Evolutionary conservation across 768 basidiomycete species (phyloP).

Genomic region (Pisolithus microcarpus): DNA sequence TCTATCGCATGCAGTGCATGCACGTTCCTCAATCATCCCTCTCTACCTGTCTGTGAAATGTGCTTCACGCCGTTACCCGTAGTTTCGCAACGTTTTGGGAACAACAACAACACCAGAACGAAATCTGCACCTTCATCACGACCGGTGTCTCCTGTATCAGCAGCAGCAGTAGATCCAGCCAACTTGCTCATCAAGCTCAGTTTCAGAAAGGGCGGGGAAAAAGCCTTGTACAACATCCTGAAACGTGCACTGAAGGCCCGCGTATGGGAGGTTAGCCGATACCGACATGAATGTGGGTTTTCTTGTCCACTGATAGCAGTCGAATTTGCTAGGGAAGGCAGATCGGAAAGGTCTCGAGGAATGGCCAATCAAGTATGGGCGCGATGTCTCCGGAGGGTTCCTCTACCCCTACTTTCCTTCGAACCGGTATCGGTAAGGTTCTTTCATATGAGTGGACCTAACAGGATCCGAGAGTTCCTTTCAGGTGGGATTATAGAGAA

Average conservation of each 20-base stretch:
- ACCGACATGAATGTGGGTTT: background rate
- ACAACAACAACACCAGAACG: slow-evolving; percentile 18
- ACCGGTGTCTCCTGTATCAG: slow-evolving; percentile 43
- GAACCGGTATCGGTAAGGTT: slow-evolving; percentile 23
- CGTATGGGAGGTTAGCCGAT: slow-evolving; percentile 62
- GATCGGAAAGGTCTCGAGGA: slow-evolving; percentile 17
- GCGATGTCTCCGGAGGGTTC: slow-evolving; percentile 11
- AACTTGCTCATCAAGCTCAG: slow-evolving; percentile 69
- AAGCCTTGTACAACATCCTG: slow-evolving; percentile 69
- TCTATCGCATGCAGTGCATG: slow-evolving; percentile 74
- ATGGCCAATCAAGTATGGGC: slow-evolving; percentile 17
- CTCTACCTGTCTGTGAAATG: slow-evolving; percentile 72
- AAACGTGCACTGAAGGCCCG: slow-evolving; percentile 64
- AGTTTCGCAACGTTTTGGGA: slow-evolving; percentile 8
- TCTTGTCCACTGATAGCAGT: background rate
- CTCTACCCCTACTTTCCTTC: slow-evolving; percentile 14
- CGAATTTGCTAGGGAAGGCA: slow-evolving; percentile 21
- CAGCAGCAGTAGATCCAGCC: slow-evolving; percentile 20
- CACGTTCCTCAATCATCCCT: slow-evolving; percentile 86
- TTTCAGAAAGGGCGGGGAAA: slow-evolving; percentile 89
- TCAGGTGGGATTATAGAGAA: slow-evolving; percentile 76
- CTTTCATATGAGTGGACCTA: background rate
- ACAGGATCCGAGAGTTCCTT: slow-evolving; percentile 5
- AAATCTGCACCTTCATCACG: slow-evolving; percentile 65
- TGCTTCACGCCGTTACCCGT: slow-evolving; percentile 65